Base-by-base conservation (phyloP, 2,329 filamentous ascomycete genomes). In the Boeremia lycopersici region DNA sequence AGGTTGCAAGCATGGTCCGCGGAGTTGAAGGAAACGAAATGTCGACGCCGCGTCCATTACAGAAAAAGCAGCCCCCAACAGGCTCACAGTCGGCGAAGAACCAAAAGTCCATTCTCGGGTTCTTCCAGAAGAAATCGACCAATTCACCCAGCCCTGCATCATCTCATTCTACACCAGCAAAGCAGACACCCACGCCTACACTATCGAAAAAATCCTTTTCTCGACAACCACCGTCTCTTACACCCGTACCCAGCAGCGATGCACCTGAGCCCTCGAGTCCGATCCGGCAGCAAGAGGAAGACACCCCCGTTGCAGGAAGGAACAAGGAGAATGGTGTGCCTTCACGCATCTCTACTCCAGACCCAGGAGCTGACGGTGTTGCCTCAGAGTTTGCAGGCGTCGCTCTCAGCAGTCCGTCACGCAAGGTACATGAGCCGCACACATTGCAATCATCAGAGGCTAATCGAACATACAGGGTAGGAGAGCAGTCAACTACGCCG, bases 211-310 rank as follows among this genome's bases (percentile, higher is more conserved):
- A 61, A 23, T 68, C 71, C 7, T 72, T 77, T 51, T 48, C 62
- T 35, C 62, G 59, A 50, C 71, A 77, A 1, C 46, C 58, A 13
- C 48, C 63, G 52, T 77, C 79, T 33, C 77, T 88, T 54, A 93
- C 91, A 0, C 91, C 91, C 4, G 84, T 89, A 6, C 89, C 91
- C 5, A 96, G 90, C 74, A 96, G 91, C 75, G 91, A 96, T 75
- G 84, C 83, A 31, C 73, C 85, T 25, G 86, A 88, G 48, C 86
- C 86, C 19, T 81, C 82, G 0, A 89, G 86, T 73, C 89, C 88
- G 0, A 86, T 90, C 59, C 86, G 89, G 64, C 87, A 89, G 59
- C 80, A 33, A 2, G 48, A 84, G 51, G 79, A 56, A 42, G 79
- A 50, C 71, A 72, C 38, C 66, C 77, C 77, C 36, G 61, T 68